Base-by-base conservation (phyloP, 768 basidiomycete species). In the Crepidotus variabilis region DNA sequence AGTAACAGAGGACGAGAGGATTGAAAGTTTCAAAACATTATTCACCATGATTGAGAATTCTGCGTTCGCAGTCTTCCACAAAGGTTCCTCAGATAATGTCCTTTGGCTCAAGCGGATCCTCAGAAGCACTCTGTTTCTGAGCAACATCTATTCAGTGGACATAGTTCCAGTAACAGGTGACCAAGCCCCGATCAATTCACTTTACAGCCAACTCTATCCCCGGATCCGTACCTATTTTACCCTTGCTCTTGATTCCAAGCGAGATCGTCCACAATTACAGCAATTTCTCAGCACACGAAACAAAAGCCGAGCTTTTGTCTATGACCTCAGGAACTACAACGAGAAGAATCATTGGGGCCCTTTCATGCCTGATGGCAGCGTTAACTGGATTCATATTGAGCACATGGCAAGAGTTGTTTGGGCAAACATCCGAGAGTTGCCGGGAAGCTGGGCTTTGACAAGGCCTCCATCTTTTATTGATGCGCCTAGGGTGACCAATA, bases 341-440 rank as follows among this genome's bases (percentile, higher is more conserved):
- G 60, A 60, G 22, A 69, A 71, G 21, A 84, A 75, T 56, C 66
- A 72, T 18, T 89, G 82, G 79, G 89, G 87, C 0, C 88, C 88
- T 5, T 86, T 81, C 60, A 57, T 70, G 22, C 52, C 64, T 23
- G 66, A 72, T 16, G 72, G 75, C 28, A 48, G 63, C 13, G 78
- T 83, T 54, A 78, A 87, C 62, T 90, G 88, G 88, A 69, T 75
- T 43, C 86, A 89, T 60, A 63, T 87, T 43, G 80, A 87, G 61
- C 75, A 80, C 59, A 72, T 90, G 45, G 70, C 82, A 57, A 80
- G 78, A 52, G 82, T 86, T 18, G 67, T 85, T 13, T 60, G 72
- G 52, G 69, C 72, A 62, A 87, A 88, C 62, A 63, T 85, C 20
- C 71, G 73, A 14, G 83, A 86, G 43, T 67, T 77, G 10, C 70